Evolutionary conservation across 257 asterid genomes (phyloP).

Genomic region (Solanum neorickii): DNA sequence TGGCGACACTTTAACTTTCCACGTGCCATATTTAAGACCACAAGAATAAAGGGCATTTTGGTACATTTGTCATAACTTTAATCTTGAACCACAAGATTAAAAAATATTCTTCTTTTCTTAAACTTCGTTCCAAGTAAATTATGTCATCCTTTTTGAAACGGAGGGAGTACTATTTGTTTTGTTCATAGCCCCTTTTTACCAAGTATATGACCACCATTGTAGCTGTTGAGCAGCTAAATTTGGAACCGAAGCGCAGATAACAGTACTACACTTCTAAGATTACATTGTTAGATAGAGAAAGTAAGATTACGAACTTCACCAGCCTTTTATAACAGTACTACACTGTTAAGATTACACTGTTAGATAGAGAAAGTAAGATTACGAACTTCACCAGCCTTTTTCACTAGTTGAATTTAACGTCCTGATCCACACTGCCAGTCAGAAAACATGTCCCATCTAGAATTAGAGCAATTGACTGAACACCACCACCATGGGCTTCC

Average conservation of each 20-base stretch:
- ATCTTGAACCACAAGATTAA: too few relatives aligned
- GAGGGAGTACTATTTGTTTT: too few relatives aligned
- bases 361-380: not conserved
- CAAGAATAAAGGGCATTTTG: too few relatives aligned
- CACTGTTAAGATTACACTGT: not conserved
- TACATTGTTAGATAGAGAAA: not conserved
- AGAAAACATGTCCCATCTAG: slow-evolving; percentile 59
- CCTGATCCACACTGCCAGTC: slow-evolving; percentile 72
- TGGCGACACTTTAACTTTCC: too few relatives aligned
- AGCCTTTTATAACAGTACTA: slow-evolving; percentile 10
- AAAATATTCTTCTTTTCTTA: too few relatives aligned
- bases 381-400: slow-evolving; percentile 55
- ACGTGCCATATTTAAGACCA: too few relatives aligned
- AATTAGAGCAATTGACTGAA: slow-evolving; percentile 53
- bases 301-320: slow-evolving; percentile 40
- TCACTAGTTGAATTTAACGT: slow-evolving; percentile 49
- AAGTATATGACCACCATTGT: not conserved
- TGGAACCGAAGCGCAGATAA: not conserved
- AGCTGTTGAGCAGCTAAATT: not conserved
- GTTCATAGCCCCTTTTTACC: not conserved
- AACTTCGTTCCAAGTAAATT: too few relatives aligned
- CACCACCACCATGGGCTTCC: slow-evolving; percentile 80
- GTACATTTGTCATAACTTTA: too few relatives aligned
- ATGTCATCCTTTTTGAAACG: too few relatives aligned
- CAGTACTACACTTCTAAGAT: not conserved